These are phyloP conservation scores for Gardenia jasminoides DNA, from an alignment of 257 asterid species.

Conservation along the genomic window DNA sequence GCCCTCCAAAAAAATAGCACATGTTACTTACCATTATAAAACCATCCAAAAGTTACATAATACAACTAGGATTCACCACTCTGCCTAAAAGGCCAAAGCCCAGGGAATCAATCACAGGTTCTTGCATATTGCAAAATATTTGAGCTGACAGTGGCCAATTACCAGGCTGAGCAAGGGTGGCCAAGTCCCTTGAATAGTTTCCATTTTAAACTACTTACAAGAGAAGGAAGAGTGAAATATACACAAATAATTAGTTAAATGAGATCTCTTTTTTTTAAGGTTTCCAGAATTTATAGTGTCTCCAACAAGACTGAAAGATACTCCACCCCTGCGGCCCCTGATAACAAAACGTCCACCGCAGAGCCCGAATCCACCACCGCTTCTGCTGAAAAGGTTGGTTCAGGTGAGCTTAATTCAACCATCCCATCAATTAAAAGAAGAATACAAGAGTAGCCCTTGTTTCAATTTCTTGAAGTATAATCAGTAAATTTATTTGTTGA, in stretches of 20 bases:
- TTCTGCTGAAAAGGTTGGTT: conserved; percentile 9
- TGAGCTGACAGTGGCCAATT: not conserved
- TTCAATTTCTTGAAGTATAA: not conserved
- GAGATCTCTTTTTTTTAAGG: conserved; percentile 19
- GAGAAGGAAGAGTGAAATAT: too few relatives aligned
- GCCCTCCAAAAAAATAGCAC: too few relatives aligned
- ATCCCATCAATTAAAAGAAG: not conserved
- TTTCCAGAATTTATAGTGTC: conserved; percentile 13
- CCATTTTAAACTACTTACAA: not conserved
- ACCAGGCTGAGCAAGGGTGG: too few relatives aligned
- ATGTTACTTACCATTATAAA: not conserved
- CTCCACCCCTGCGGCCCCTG: not conserved
- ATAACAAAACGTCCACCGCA: not conserved
- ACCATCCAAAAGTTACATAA: not conserved
- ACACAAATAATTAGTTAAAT: not conserved
- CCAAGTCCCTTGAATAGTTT: not conserved
- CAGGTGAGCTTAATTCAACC: conserved; percentile 15
- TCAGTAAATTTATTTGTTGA: not conserved
- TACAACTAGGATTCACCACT: not conserved
- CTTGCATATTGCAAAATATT: not conserved
- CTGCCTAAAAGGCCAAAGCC: not conserved
- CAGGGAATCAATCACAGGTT: not conserved
- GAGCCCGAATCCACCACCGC: not conserved
- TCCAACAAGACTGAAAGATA: conserved; percentile 14
- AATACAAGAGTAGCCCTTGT: not conserved